Base-by-base conservation (phyloP, 805 yeast genomes). In the Wickerhamomyces strasburgensis region DNA sequence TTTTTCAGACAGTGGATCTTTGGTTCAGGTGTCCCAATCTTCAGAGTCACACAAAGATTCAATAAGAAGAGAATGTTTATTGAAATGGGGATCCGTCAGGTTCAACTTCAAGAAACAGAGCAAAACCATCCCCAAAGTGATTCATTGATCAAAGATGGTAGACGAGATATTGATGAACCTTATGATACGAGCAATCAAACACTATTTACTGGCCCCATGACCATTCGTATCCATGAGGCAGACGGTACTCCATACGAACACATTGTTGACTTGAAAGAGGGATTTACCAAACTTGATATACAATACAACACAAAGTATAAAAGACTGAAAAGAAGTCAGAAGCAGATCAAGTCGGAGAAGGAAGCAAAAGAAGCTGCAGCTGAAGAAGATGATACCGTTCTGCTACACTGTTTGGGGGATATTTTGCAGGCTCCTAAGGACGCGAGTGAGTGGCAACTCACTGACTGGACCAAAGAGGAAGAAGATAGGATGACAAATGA, bases 161-260 rank as follows among this genome's bases (percentile, higher is more conserved):
- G 47, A 13, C 30, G 37, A 6, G 44, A 42, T 10, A 10, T 51
- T n/a, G 44, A 44, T 6, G 14, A 27, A 4, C 7, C 33, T 6
- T 29, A 27, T 7, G 26, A 14, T 10, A 33, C 30, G 21, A 35
- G 19, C 2, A 25, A 28, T 19, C 36, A 37, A 7, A 51, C 58
- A 0, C 72, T 80, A 2, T 86, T 89, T 53, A 73, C 85, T 0
- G 99, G 99, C 0, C 96, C 98, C 0, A 86, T 93, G 84, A 93
- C 99, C 0, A 85, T 93, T 26, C 69, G 98, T 52, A 89, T 93
- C 26, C 98, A 93, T 56, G 99, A 93, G 54, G 94, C 96, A 0
- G 98, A 93, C 59, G 98, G 98, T 7, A 87, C 98, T 0, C 98
- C 99, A 0, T 93, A 93, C 55, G 99, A 93, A 54, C 99, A 93